Base-by-base conservation (phyloP, 2,329 filamentous ascomycete genomes). In the Fusarium foetens region DNA sequence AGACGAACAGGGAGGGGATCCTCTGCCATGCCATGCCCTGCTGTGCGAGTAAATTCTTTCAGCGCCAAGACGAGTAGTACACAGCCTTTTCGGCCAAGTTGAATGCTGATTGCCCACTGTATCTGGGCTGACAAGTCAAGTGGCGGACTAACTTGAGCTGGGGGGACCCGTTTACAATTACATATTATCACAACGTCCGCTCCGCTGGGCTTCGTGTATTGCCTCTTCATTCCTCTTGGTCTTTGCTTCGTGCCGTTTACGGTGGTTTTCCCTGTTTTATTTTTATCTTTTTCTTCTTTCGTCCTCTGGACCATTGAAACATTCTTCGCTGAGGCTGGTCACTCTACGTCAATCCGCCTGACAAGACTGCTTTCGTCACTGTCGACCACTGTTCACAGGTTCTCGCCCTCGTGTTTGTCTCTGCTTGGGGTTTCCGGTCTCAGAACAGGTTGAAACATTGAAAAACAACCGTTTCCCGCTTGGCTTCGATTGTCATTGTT, bases 171-270 rank as follows among this genome's bases (percentile, higher is more conserved):
- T 73, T 64, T 68, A 71, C 38, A 31, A 31, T 55, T 23, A 53
- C 69, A 75, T 76, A 76, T 75, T 76, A 76, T 76, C 73, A 72
- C 63, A 46, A 69, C 71, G 59, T 64, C 64, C 68, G 72, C 74
- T 70, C 74, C 58, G 41, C 23, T 57, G 39, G 54, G 23, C 41
- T 27, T 33, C 33, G 29, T 35, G 31, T 48, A 57, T 57, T 41
- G 46, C 61, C 52, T 55, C 54, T 72, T 63, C 68, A 74, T 74
- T 74, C 67, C 71, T 74, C 54, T 45, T 48, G 38, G 48, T 61
- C 49, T 36, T 31, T 54, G 51, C 38, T 55, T 63, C 51, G 48
- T 54, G 54, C 71, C 59, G 68, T 69, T 69, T 41, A 68, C 62
- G 51, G 70, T 72, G 46, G 53, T 58, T 67, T 43, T 25, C 39